Evolutionary conservation across 1,139 yeast genomes (phyloP), one percentile per base, ranked within the genome.

Genomic region (Wickerhamiella pararugosa): DNA sequence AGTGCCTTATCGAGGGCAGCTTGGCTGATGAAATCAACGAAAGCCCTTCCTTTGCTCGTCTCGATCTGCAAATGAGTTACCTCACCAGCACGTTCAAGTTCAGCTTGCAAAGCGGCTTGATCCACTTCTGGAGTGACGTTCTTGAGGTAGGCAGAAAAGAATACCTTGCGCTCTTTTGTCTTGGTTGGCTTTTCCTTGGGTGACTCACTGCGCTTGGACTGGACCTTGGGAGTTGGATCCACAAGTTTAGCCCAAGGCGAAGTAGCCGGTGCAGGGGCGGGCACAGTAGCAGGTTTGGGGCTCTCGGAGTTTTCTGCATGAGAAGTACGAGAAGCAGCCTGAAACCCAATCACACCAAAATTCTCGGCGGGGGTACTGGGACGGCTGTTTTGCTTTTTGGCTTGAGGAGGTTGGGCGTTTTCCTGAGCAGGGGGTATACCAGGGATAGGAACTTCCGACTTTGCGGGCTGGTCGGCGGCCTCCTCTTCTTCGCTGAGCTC

Each of bases 91-190:
- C 49, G 47, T 33, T 53, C 53, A 26, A 62, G 55, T 8, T 58
- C 64, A 28, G 53, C 47, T 41, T 51, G 48, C 34, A 63, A 52
- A 29, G 51, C 52, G 25, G 41, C 48, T 31, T 56, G 58, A 42
- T 58, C 52, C 28, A 61, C 59, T 30, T 51, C 47, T 27, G 47
- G 49, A 33, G 55, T 48, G 21, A 62, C 62, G 42, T 61, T 59
- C 49, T 61, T 62, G 50, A 62, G 52, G 51, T 60, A 62, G 8
- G 62, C 67, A 11, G 66, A 62, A 48, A 57, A 58, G 48, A 42
- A 59, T 34, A 56, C 60, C 30, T 47, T 42, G 28, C 29, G 37
- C 7, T 7, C 26, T 6, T 5, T 7, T 9, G 30, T 10, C 28
- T 28, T 29, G 25, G 31, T 25, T 4, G 33, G 36, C 28, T 15